Base-by-base conservation (phyloP, 805 yeast genomes). In the Zygosaccharomyces rouxii region DNA sequence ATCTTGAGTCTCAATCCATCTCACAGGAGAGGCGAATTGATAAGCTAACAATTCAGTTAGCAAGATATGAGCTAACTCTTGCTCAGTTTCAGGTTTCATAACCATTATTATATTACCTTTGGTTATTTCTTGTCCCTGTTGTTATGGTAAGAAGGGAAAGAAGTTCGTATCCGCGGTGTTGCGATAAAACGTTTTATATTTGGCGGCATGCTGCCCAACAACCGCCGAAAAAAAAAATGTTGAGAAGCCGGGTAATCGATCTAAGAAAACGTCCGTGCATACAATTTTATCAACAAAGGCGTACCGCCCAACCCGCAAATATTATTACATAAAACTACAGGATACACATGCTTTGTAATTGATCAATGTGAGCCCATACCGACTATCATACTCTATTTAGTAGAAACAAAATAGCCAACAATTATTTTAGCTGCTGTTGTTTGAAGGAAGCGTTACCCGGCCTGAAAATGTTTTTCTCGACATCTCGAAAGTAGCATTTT, bases 1-100 rank as follows among this genome's bases (percentile, higher is more conserved):
- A 75, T 94, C 99, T 73, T 94, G 99, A 54, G 99, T 94, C 70
- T 95, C 99, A 70, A 95, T 94, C 98, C 99, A 94, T 79, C 98
- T 84, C 56, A 94, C 99, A 42, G 99, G 99, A 54, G 97, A 90
- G 43, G 99, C 99, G 66, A 94, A 94, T 73, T 94, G 99, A 74
- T 90, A 94, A 47, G 99, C 98, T 73, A 94, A 79, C 60, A 94
- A 82, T 78, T 94, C 99, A 23, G 97, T 89, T 68, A 94, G 78
- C 56, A 94, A 77, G 57, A 87, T 84, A 69, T 94, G 98, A 58
- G 99, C 95, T 58, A 94, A 81, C 70, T 94, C 98, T 75, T 94
- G 99, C 76, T 94, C 95, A 53, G 89, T 83, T 78, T 94, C 98
- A 58, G 99, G 96, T 58, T 74, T 74, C 78, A 74, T 74, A 35